These are phyloP conservation scores for Catharanthus roseus DNA, from an alignment of 257 asterid genomes.

Conservation along the genomic window DNA sequence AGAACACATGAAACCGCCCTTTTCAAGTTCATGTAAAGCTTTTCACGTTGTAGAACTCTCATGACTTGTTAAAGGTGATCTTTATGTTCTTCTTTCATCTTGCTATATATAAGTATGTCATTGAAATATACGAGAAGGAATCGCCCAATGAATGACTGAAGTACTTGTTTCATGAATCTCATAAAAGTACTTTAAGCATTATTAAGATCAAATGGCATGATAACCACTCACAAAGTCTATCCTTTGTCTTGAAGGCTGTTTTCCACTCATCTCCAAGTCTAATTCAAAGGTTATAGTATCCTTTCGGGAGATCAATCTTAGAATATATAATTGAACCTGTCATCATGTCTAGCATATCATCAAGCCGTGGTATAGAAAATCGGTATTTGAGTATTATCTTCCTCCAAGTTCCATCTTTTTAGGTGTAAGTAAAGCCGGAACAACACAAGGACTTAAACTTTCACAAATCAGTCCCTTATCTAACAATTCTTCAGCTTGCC, in stretches of 20 bases:
- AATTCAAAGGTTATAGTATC: no score
- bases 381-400: not conserved
- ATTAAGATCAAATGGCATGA: not conserved
- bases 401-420: not conserved
- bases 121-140: not conserved
- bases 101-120: not conserved
- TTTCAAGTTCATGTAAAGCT: not conserved
- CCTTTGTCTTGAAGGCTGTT: not conserved
- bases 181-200: not conserved
- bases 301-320: not conserved
- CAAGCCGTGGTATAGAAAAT: not conserved
- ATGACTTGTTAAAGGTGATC: not conserved
- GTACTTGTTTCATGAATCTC: not conserved
- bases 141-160: not conserved
- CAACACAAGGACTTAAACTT: not conserved
- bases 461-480: not conserved
- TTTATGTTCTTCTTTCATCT: not conserved
- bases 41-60: not conserved
- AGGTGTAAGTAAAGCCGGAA: not conserved
- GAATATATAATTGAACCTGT: not conserved
- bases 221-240: not conserved
- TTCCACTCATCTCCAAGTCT: not conserved
- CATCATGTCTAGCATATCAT: not conserved
- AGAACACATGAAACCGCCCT: no score
- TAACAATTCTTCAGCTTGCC: not conserved